Evolutionary conservation across 192 early-diverging fungal species (phyloP).

Genomic region (Entophlyctis helioformis): DNA sequence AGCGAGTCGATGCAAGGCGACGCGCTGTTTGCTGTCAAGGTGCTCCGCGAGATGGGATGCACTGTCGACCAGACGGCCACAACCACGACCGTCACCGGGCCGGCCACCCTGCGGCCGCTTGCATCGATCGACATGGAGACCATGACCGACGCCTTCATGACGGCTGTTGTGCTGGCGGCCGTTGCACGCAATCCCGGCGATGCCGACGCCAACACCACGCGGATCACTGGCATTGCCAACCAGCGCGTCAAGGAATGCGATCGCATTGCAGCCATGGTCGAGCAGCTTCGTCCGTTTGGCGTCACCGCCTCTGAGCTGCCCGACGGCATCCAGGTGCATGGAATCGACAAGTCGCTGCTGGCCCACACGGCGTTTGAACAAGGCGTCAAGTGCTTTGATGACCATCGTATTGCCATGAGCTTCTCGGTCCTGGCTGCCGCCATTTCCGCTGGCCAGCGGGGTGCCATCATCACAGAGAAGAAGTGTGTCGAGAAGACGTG

Average conservation of each 20-base stretch:
- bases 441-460: slow-evolving; percentile 39
- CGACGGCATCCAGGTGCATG: slow-evolving; percentile 86
- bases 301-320: slow-evolving; percentile 66
- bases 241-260: slow-evolving; percentile 98
- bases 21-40: slow-evolving; percentile 75
- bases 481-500: slow-evolving; percentile 99
- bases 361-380: slow-evolving; percentile 34
- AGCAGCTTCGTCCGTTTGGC: slow-evolving; percentile 84
- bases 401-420: slow-evolving; percentile 97
- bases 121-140: slow-evolving; percentile 89
- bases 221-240: slow-evolving; percentile 91
- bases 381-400: slow-evolving; percentile 89
- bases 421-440: slow-evolving; percentile 76
- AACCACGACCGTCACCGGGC: slow-evolving; percentile 83
- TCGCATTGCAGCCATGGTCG: slow-evolving; percentile 92
- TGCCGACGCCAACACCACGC: slow-evolving; percentile 36
- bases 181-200: slow-evolving; percentile 44
- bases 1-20: slow-evolving; percentile 86
- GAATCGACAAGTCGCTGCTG: slow-evolving; percentile 33
- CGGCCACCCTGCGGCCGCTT: slow-evolving; percentile 59
- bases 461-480: slow-evolving; percentile 47
- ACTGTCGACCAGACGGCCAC: slow-evolving; percentile 77
- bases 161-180: slow-evolving; percentile 83
- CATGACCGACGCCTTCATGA: slow-evolving; percentile 99
- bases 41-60: slow-evolving; percentile 82